Evolutionary conservation across 305 asterid species (phyloP).

Genomic region (Fraxinus sp.): DNA sequence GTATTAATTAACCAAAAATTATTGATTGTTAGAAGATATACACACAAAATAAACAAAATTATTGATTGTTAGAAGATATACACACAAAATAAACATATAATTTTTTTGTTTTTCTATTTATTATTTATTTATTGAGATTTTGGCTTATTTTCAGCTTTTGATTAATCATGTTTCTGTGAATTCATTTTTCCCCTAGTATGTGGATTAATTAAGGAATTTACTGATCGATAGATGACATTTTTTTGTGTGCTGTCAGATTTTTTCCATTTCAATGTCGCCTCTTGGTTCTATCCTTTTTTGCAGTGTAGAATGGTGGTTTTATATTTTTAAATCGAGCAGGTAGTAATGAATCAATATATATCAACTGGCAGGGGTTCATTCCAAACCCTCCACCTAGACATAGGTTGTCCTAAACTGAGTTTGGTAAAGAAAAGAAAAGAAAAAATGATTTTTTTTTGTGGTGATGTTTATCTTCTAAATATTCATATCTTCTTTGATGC

Average conservation of each 20-base stretch:
- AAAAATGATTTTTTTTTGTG: neutral
- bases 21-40: too few species aligned
- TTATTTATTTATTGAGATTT: neutral
- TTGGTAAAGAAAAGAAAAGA: neutral
- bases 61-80: neutral
- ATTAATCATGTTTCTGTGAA: neutral
- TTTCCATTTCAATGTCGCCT: neutral
- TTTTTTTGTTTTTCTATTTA: neutral
- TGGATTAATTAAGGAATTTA: neutral
- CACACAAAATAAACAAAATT: too few species aligned
- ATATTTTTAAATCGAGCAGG: neutral
- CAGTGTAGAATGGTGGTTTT: neutral
- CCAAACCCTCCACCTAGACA: neutral
- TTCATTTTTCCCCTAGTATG: neutral
- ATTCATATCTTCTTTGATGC: neutral
- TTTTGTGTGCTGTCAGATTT: neutral
- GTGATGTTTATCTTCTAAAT: conserved; percentile 4
- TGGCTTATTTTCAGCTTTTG: neutral
- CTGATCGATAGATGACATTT: neutral
- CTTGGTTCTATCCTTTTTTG: neutral
- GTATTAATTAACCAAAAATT: neutral
- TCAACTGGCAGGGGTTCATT: neutral
- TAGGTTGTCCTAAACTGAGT: neutral
- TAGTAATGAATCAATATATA: neutral
- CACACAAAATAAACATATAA: neutral